Base-by-base conservation (phyloP, 148 eudicot genomes). In the Salicornia ramosissima region DNA sequence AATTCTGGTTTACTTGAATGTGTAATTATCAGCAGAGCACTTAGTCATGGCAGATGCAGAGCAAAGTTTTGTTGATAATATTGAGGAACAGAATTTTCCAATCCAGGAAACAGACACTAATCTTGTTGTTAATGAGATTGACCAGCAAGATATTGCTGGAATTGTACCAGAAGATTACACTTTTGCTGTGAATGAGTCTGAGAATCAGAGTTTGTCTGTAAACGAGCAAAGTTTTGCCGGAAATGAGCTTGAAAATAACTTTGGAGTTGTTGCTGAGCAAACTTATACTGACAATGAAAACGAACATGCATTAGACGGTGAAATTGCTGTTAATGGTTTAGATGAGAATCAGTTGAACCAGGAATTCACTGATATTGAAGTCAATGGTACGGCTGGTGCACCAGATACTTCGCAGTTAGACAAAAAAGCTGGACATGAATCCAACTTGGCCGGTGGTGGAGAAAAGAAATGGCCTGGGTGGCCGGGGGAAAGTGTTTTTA, bases 401-500 rank as follows among this genome's bases (percentile, higher is more conserved):
- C n/a, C n/a, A n/a, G n/a, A n/a, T n/a, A 36, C 68, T 53, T 45
- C 77, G 10, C 75, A 79, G 62, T 64, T 57, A 65, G 87, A 84
- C 51, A 76, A 79, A 49, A 65, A 66, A 60, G 79, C 74, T 51
- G 94, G n/a, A 45, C 71, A 50, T n/a, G 83, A 58, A 73, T 75
- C 81, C 70, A 77, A 77, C 74, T 55, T 70, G 74, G 71, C 53
- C 7, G 64, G 29, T 51, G 80, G 2, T 11, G 78, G 21, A 24
- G 84, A 52, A 67, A 88, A 90, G 70, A 93, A 79, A 71, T 93
- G 98, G 98, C 98, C 98, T 75, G 98, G 98, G 49, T 93, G 98
- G 98, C 98, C 98, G 19, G 98, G 98, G 50, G 95, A 93, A 78
- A 88, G 84, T 75, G 96, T 93, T 29, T 93, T 90, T 64, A 81